These are phyloP conservation scores for Leishmania arabica DNA, from an alignment of 208 protist genomes.

Conservation along the genomic window DNA sequence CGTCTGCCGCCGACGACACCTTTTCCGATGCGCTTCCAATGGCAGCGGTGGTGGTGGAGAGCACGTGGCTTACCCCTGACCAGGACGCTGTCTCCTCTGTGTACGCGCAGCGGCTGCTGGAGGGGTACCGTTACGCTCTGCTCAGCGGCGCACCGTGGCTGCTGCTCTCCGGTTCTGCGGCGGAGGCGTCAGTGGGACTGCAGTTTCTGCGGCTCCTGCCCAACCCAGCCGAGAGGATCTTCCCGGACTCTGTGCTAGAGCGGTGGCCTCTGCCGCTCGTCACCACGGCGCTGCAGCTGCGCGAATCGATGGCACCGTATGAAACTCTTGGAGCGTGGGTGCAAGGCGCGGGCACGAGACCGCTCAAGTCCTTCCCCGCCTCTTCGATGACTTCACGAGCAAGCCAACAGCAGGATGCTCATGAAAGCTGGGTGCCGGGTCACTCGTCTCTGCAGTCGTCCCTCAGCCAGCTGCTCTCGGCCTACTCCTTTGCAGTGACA, in stretches of 20 bases:
- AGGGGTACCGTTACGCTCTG: conserved; percentile 55
- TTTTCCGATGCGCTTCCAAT: conserved; percentile 17
- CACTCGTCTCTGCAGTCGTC: conserved; percentile 6
- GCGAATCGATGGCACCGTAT: conserved; percentile 22
- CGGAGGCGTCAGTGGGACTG: conserved; percentile 30
- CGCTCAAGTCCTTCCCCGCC: conserved; percentile 9
- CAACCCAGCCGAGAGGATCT: conserved; percentile 17
- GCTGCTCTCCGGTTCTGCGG: conserved; percentile 35
- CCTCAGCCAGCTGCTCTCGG: conserved; percentile 22
- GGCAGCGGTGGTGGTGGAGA: conserved; percentile 42
- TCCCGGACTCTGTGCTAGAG: not conserved
- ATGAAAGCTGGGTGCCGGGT: not conserved
- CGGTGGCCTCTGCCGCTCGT: conserved; percentile 13
- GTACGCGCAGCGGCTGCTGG: conserved; percentile 47
- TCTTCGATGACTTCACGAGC: not conserved
- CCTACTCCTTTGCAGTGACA: not conserved
- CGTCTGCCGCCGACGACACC: not conserved
- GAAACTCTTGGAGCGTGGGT: conserved; percentile 23
- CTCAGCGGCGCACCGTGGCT: conserved; percentile 70
- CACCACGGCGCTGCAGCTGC: conserved; percentile 6
- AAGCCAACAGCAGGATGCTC: not conserved
- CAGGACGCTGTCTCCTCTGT: conserved; percentile 20
- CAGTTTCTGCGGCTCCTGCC: conserved; percentile 27
- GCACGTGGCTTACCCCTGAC: conserved; percentile 30
- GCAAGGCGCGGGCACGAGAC: conserved; percentile 9